Evolutionary conservation across 345 rosid genomes (phyloP).

Genomic region (Aquilaria malaccensis): DNA sequence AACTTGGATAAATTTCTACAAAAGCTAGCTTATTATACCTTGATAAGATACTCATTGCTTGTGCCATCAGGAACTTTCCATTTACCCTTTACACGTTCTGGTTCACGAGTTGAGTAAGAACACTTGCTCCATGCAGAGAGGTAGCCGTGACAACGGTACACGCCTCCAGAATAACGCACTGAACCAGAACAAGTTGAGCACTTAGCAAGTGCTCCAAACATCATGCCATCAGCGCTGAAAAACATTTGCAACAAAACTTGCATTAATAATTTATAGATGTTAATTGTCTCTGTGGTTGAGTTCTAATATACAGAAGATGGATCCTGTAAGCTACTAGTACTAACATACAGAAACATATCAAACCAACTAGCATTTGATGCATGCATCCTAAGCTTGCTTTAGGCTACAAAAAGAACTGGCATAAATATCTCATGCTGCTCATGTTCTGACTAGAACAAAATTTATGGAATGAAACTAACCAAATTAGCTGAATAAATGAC

Average conservation of each 20-base stretch:
- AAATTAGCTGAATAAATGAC: background rate
- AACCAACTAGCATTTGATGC: too few species aligned
- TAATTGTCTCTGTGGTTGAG: too few species aligned
- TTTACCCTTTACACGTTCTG: constrained; percentile 61
- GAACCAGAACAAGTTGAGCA: constrained; percentile 73
- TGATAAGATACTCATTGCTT: constrained; percentile 51
- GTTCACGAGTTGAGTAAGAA: constrained; percentile 64
- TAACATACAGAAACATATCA: too few species aligned
- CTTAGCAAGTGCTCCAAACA: constrained; percentile 74
- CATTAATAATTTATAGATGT: too few species aligned
- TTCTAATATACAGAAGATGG: too few species aligned
- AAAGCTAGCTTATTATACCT: constrained; percentile 28
- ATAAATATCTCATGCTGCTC: too few species aligned
- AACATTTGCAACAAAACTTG: constrained; percentile 12
- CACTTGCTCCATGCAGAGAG: constrained; percentile 94
- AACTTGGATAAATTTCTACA: too few species aligned
- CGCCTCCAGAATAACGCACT: constrained; percentile 72
- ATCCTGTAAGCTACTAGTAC: too few species aligned
- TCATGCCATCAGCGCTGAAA: constrained; percentile 89
- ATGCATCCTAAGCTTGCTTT: too few species aligned
- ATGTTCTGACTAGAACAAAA: background rate
- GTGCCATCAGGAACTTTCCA: constrained; percentile 83
- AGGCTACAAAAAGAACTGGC: too few species aligned
- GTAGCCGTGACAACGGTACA: constrained; percentile 67
- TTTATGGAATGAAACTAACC: background rate